Base-by-base conservation (phyloP, 108 stramenopile species). In the Fistulifera solaris region DNA sequence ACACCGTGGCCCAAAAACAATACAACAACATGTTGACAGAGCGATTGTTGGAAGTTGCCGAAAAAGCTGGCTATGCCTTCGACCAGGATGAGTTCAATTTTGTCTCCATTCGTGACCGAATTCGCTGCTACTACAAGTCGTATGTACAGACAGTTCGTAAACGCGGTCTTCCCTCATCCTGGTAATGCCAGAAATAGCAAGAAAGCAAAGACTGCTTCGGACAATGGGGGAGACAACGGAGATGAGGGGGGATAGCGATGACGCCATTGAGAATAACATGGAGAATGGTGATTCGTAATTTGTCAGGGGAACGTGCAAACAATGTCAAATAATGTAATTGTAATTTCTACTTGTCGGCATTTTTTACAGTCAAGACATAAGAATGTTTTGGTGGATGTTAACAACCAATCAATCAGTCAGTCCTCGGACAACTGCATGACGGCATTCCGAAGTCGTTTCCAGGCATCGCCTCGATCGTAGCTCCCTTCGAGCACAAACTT, bases 11-110 rank as follows among this genome's bases (percentile, higher is more conserved):
- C 42, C 89, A 91, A 57, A 91, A 91, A 61, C 77, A 87, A 58
- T 91, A 84, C 65, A 91, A 91, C 66, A 91, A 91, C 59, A 75
- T 74, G 71, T 70, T 91, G n/a, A 91, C 89, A 0, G 76, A 83
- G 26, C 72, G 78, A 13, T 65, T 87, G 50, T 51, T 91, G 22
- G 67, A 80, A 63, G 71, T 85, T 21, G 89, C 89, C 14, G 71
- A 58, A 14, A 56, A 68, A 43, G 67, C 80, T 58, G 69, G 73
- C 46, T 87, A 87, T 42, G 59, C 64, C 23, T 91, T 91, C 61
- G 82, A 91, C 60, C 77, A 71, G 1, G 56, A 78, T 1, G 85
- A 83, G 42, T 91, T 91, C 62, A 78, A 79, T 56, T 91, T 91
- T 76, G 83, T 85, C 8, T 71, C 85, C 24, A 83, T 91, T 39